Evolutionary conservation across 225 moss, liverwort and hornwort species (phyloP).

Genomic region (Physcomitrium patens): DNA sequence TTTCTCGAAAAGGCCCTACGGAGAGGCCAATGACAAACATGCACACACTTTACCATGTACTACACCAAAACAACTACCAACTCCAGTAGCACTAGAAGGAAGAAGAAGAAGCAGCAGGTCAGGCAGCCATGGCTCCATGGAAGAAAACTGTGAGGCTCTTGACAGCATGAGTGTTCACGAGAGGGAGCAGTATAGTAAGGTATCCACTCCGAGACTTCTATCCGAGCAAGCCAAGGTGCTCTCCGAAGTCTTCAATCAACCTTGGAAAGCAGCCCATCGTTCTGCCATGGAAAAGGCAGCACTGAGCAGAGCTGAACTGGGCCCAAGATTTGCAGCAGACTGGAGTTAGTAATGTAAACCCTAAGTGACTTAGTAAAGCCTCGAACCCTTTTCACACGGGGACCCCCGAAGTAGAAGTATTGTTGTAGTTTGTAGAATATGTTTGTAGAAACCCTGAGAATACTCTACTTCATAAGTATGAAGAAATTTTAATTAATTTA

Average conservation of each 20-base stretch:
- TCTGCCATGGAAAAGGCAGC: not conserved
- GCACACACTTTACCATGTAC: not conserved
- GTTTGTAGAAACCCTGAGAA: too few relatives aligned
- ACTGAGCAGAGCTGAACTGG: not conserved
- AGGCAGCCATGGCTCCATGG: conserved; percentile 20
- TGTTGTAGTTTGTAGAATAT: too few relatives aligned
- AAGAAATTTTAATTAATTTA: too few relatives aligned
- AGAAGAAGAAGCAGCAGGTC: conserved; percentile 25
- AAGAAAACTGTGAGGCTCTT: conserved; percentile 29
- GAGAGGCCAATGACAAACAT: conserved; percentile 29
- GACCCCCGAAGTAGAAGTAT: too few relatives aligned
- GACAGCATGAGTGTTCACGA: not conserved
- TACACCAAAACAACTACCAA: not conserved
- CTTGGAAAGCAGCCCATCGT: conserved; percentile 35
- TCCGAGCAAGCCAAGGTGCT: conserved; percentile 53
- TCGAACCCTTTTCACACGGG: not conserved
- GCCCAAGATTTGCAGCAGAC: conserved; percentile 17
- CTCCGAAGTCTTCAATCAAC: conserved; percentile 43
- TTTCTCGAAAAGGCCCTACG: conserved; percentile 14
- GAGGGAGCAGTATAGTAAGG: not conserved
- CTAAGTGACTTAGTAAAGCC: not conserved
- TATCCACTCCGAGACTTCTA: conserved; percentile 27
- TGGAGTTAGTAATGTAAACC: conserved; percentile 27
- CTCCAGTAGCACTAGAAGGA: conserved; percentile 19
- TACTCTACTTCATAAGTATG: too few relatives aligned